Evolutionary conservation across 768 basidiomycete species (phyloP), one percentile per base, ranked within the genome.

Genomic region (Tricholoma matsutake): DNA sequence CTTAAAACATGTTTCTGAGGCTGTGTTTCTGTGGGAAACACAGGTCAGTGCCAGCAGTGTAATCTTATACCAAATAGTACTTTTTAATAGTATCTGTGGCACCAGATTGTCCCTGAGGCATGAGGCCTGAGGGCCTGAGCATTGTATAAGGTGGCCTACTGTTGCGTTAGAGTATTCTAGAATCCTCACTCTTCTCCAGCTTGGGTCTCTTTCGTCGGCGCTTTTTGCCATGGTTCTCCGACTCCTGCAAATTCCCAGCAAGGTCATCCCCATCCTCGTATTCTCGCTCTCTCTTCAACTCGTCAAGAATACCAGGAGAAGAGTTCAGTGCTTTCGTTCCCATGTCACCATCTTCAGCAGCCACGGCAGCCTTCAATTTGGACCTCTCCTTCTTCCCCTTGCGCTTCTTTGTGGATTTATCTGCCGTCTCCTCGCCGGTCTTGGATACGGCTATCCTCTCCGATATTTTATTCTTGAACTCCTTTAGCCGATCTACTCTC

Each of bases 371-470:
- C 65, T 80, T 86, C 65, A 79, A 64, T 64, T 77, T 83, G 76
- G 81, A 74, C 35, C 87, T 78, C 72, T 89, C 87, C 73, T 88
- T 89, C 80, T 83, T 88, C 11, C 87, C 87, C 66, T 79, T 87
- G 66, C 88, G 72, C 74, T 86, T 88, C 79, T 88, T 89, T 61
- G 61, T 68, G 45, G 74, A 75, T 63, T 71, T 67, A 18, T 64
- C 71, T 18, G 57, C 64, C 10, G 60, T 65, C 20, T 47, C 60
- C 16, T 63, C 57, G 18, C 70, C 73, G 49, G 66, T 65, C 56
- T 62, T 67, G 8, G 67, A 65, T 43, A 58, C 68, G 32, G 57
- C 64, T n/a, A 67, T 67, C 18, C 87, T 79, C 60, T 79, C 79
- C 25, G 71, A 66, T 31, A 97, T 70, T 69, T 79, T 85, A 51